phyloP scores from a whole-genome alignment of 2,329 filamentous ascomycete species.

The Diplodia sapinea region DNA sequence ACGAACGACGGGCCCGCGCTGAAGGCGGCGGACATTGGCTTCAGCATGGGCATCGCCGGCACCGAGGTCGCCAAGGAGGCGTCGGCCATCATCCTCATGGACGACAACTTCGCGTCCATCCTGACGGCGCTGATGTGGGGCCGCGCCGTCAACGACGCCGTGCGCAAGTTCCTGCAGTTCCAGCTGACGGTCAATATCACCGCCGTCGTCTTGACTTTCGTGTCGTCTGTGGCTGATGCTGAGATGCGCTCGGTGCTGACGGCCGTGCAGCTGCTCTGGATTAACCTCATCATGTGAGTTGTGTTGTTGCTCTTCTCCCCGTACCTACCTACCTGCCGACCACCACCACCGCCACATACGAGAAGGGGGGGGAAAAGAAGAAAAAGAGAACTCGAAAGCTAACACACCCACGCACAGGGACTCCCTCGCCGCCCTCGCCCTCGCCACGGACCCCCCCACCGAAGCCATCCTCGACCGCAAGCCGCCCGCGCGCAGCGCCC shows the following conservation, averaged over 20 bases:
- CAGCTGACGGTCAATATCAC: constrained; percentile 81
- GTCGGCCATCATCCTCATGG: constrained; percentile 84
- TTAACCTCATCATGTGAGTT: constrained; percentile 79
- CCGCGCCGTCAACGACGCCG: constrained; percentile 51
- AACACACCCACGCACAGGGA: constrained; percentile 51
- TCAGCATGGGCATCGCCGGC: constrained; percentile 84
- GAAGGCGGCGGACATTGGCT: constrained; percentile 81
- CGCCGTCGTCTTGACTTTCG: constrained; percentile 78
- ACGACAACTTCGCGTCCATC: constrained; percentile 87
- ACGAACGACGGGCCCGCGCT: constrained; percentile 84
- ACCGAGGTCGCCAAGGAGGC: constrained; percentile 86
- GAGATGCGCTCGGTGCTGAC: constrained; percentile 76
- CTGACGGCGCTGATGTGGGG: constrained; percentile 85
- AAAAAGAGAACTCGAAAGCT: constrained; percentile 58
- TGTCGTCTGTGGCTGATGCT: constrained; percentile 78
- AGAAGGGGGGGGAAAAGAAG: no score
- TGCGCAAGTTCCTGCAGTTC: constrained; percentile 63
- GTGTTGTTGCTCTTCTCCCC: no score
- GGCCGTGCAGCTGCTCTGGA: constrained; percentile 87
- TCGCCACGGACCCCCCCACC: constrained; percentile 81
- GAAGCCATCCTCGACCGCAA: constrained; percentile 80
- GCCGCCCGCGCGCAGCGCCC: constrained; percentile 77
- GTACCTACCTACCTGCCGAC: no score
- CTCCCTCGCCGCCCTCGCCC: constrained; percentile 83
- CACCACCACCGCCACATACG: no score